phyloP scores from a whole-genome alignment of 345 rosid species.

The Pistacia vera region DNA sequence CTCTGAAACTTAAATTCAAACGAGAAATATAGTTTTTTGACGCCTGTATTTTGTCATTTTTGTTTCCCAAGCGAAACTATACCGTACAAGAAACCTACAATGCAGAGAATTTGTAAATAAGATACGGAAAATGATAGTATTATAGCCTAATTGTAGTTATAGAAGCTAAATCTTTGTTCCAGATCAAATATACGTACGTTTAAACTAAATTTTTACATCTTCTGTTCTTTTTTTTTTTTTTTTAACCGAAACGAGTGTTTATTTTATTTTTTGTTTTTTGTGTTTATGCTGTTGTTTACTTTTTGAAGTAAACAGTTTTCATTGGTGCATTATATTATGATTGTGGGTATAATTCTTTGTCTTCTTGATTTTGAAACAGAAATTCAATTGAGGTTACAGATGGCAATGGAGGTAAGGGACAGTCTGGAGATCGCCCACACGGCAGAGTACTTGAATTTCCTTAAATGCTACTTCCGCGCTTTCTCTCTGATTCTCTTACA shows the following conservation, averaged over 20 bases:
- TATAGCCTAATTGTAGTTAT: neutral
- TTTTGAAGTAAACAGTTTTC: neutral
- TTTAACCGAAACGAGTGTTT: too few species aligned
- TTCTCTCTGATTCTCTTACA: slow-evolving; percentile 77
- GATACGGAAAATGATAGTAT: neutral
- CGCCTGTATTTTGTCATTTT: neutral
- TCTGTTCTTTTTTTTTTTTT: too few species aligned
- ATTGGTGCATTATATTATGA: neutral
- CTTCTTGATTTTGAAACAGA: slow-evolving; percentile 45
- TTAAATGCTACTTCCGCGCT: slow-evolving; percentile 92
- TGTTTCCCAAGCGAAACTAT: neutral
- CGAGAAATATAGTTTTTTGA: neutral
- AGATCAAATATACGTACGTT: neutral
- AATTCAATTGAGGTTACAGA: slow-evolving; percentile 73
- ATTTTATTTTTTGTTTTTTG: neutral
- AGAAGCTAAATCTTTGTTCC: neutral
- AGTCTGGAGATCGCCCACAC: slow-evolving; percentile 98
- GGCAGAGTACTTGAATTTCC: slow-evolving; percentile 91
- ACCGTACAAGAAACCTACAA: neutral
- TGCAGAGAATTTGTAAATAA: neutral
- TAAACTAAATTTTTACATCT: too few species aligned
- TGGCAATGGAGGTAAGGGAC: slow-evolving; percentile 96
- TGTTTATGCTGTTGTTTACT: neutral
- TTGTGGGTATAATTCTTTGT: slow-evolving; percentile 5
- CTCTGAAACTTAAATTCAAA: neutral